These are phyloP conservation scores for Chaetomium strumarium DNA, from an alignment of 2,329 filamentous ascomycete species.

Conservation along the genomic window DNA sequence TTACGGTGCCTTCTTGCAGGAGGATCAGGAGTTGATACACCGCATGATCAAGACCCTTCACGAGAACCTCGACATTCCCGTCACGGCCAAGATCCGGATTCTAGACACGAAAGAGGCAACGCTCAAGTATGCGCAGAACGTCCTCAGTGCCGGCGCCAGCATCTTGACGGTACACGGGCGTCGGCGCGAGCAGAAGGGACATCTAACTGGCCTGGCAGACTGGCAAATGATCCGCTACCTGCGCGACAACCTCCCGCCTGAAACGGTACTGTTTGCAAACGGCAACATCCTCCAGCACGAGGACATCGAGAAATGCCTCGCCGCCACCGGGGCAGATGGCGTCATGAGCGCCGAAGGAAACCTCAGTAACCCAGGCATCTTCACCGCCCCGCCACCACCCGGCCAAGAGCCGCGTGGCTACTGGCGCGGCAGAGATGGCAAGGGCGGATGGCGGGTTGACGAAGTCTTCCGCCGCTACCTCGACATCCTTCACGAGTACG, in stretches of 20 bases:
- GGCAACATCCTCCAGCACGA: slow-evolving; percentile 81
- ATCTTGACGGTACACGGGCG: slow-evolving; percentile 91
- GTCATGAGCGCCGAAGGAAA: slow-evolving; percentile 97
- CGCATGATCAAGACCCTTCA: slow-evolving; percentile 80
- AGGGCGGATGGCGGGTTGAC: slow-evolving; percentile 83
- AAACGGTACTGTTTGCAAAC: slow-evolving; percentile 94
- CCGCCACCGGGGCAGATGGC: slow-evolving; percentile 79
- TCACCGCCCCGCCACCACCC: slow-evolving; percentile 58
- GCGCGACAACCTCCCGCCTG: slow-evolving; percentile 72
- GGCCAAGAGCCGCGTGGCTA: slow-evolving; percentile 72
- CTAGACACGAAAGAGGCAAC: slow-evolving; percentile 83
- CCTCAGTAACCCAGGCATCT: slow-evolving; percentile 84
- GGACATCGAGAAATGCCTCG: slow-evolving; percentile 72
- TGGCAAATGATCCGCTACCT: slow-evolving; percentile 82
- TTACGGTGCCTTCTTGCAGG: slow-evolving; percentile 92
- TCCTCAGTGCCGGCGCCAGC: slow-evolving; percentile 81
- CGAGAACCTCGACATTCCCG: slow-evolving; percentile 68
- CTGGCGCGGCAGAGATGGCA: slow-evolving; percentile 74
- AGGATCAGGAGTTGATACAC: slow-evolving; percentile 79
- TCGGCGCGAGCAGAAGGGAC: slow-evolving; percentile 86
- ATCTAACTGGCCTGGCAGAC: slow-evolving; percentile 88
- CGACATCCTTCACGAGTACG: slow-evolving; percentile 79
- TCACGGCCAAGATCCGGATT: slow-evolving; percentile 92
- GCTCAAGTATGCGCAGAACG: slow-evolving; percentile 80
- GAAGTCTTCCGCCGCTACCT: slow-evolving; percentile 82